Conservation (phyloP, 2,329 filamentous ascomycete genomes). For the Plenodomus tracheiphilus region DNA sequence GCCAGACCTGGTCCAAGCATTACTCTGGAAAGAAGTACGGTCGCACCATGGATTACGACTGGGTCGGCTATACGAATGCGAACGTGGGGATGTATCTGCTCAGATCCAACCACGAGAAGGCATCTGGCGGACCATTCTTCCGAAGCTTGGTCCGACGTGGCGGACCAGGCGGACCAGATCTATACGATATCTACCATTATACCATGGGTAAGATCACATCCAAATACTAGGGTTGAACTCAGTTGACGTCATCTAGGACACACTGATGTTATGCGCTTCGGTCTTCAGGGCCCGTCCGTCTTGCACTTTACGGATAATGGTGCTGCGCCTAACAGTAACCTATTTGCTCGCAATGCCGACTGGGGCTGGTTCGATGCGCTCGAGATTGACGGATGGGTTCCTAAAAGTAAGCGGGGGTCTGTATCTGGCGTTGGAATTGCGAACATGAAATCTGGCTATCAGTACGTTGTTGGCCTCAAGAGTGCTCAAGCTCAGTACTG, state of each 20-base stretch:
- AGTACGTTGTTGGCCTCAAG: constrained; percentile 46
- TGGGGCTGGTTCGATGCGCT: constrained; percentile 27
- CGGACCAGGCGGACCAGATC: constrained; percentile 40
- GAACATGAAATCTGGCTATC: constrained; percentile 46
- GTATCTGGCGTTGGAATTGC: constrained; percentile 31
- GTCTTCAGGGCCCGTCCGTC: constrained; percentile 48
- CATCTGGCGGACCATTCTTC: constrained; percentile 46
- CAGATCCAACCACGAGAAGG: constrained; percentile 49
- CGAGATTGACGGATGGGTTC: constrained; percentile 27
- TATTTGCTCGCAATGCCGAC: constrained; percentile 28
- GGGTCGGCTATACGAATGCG: constrained; percentile 42
- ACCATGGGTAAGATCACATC: constrained; percentile 43
- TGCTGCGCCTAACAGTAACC: constrained; percentile 40
- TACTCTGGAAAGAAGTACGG: constrained; percentile 47
- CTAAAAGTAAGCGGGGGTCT: constrained; percentile 19
- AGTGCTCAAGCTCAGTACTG: constrained; percentile 46
- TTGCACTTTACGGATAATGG: constrained; percentile 46
- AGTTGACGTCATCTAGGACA: constrained; percentile 22
- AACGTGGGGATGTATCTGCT: constrained; percentile 46
- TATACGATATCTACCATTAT: constrained; percentile 52
- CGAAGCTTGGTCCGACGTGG: constrained; percentile 46
- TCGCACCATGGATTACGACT: constrained; percentile 46
- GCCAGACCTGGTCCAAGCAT: constrained; percentile 47
- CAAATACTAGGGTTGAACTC: background rate
- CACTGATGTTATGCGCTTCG: constrained; percentile 48